Conservation (phyloP, 2,329 filamentous ascomycete genomes). For the Leptographium procerum region DNA sequence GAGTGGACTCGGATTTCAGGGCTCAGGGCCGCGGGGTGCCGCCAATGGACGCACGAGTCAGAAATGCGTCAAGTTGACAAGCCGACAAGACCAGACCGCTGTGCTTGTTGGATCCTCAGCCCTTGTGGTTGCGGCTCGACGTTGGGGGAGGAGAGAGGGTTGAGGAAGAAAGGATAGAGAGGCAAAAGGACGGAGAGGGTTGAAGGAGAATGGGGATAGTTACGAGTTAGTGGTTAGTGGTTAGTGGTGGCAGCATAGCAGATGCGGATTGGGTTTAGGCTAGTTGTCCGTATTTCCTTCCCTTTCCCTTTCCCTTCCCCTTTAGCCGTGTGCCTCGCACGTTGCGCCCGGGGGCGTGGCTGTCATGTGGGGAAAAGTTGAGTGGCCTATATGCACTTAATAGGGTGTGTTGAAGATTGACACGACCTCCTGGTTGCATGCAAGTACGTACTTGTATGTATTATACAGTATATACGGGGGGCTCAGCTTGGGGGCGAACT, state of each 20-base stretch:
- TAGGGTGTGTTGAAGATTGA: not conserved
- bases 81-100: not conserved
- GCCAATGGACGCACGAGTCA: not conserved
- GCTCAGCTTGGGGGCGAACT: not conserved
- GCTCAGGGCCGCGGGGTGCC: not conserved
- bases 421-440: too few relatives aligned
- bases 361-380: not conserved
- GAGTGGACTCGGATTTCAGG: not conserved
- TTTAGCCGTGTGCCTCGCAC: conserved; percentile 1
- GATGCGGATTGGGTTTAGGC: conserved; percentile 8
- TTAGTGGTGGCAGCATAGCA: not conserved
- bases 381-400: not conserved
- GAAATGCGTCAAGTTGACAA: not conserved
- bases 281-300: not conserved
- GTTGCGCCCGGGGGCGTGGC: not conserved
- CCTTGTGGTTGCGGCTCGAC: not conserved
- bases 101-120: not conserved
- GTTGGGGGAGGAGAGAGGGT: not conserved
- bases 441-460: not conserved
- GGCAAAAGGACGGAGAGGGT: not conserved
- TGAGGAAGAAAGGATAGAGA: not conserved
- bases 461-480: not conserved
- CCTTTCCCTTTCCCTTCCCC: too few relatives aligned
- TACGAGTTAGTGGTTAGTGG: not conserved
- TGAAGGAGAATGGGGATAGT: not conserved